Evolutionary conservation across 768 basidiomycete genomes (phyloP), one percentile per base, ranked within the genome.

Genomic region (Ephemerocybe angulata): DNA sequence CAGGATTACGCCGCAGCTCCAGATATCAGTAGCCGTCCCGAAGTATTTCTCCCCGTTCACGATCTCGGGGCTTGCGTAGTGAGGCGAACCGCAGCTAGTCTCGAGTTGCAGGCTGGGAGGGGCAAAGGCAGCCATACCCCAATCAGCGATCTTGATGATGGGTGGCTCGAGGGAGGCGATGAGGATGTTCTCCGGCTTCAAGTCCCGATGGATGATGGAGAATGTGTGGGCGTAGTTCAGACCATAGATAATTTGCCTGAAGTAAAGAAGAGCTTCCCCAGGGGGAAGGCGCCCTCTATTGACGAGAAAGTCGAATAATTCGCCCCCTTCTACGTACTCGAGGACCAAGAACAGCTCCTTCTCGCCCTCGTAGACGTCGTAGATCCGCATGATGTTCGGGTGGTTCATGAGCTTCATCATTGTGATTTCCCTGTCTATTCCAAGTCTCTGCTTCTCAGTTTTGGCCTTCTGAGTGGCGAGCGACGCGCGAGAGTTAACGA

Each of bases 401-500:
- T 98, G 95, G 65, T 95, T 91, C 86, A 98, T 94, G 62, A 98
- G 87, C 70, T 98, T 98, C 95, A 98, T 96, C 86, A 98, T 94
- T 53, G 90, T 92, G 57, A 98, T 96, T 70, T 98, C 95, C 59
- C 92, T 77, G 68, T 97, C 93, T 56, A 98, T 88, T 3, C 90
- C 88, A 44, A 95, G 81, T 56, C 88, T 82, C 58, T 87, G 84
- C 68, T 91, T 92, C 58, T 93, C 88, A 2, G 82, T 80, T 71
- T 87, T 89, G 3, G 82, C 86, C 58, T 81, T 78, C 60, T 83
- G 82, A 35, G 84, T 82, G 5, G 80, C 80, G 58, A 86, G 68
- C 54, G 87, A 86, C 19, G 79, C 79, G 43, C 90, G 82, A 33
- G 90, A 89, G 65, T 78, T 83, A 62, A 88, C 78, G 30, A 92